Conservation (phyloP, 352 stramenopile genomes). For the Phytophthora fragariaefolia region DNA sequence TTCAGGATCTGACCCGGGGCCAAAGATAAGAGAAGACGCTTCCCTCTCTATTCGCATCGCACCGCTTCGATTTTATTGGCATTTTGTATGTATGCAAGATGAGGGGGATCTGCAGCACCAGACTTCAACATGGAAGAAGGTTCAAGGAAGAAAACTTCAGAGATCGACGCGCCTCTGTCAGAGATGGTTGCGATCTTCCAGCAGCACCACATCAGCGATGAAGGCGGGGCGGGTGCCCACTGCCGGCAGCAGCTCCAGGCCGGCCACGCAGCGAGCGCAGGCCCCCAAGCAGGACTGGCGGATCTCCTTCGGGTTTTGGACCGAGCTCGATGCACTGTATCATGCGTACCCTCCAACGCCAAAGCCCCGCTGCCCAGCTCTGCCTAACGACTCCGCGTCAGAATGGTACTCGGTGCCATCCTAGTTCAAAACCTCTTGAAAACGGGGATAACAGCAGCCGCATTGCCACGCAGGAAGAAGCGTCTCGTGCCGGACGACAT, state of each 20-base stretch:
- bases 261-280: slow-evolving; percentile 16
- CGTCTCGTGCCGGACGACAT: slow-evolving; percentile 41
- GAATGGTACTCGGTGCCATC: slow-evolving; percentile 45
- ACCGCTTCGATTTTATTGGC: slow-evolving; percentile 7
- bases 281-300: slow-evolving; percentile 43
- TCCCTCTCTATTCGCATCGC: slow-evolving; percentile 10
- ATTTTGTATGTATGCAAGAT: slow-evolving; percentile 21
- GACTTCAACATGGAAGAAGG: slow-evolving; percentile 24
- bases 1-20: neutral
- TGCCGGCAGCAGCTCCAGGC: slow-evolving; percentile 8
- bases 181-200: neutral
- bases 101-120: neutral
- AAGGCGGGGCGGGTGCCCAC: slow-evolving; percentile 3
- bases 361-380: slow-evolving; percentile 57
- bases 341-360: slow-evolving; percentile 34
- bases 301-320: slow-evolving; percentile 66
- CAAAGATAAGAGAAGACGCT: slow-evolving; percentile 14
- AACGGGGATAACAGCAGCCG: neutral
- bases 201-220: slow-evolving; percentile 10
- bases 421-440: neutral
- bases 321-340: slow-evolving; percentile 62
- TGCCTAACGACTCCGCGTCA: slow-evolving; percentile 25
- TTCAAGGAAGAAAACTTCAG: slow-evolving; percentile 7
- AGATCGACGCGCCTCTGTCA: slow-evolving; percentile 9
- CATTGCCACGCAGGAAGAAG: slow-evolving; percentile 37